Evolutionary conservation across 257 asterid species (phyloP).

Genomic region (Gardenia jasminoides): DNA sequence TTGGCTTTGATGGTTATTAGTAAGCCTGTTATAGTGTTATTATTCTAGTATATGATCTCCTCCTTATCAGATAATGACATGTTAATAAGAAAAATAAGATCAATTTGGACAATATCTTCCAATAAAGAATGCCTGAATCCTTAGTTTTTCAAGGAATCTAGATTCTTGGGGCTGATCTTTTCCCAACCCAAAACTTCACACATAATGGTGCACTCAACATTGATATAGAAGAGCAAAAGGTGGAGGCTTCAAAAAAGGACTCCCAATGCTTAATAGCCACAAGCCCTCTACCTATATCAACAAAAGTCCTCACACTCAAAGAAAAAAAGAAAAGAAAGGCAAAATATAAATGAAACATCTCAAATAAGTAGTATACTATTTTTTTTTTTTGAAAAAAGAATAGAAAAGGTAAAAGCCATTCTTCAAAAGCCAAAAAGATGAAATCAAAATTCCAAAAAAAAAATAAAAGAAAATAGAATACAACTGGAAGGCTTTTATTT

Average conservation of each 20-base stretch:
- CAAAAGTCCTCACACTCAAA: not conserved
- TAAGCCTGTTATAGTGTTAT: too few species aligned
- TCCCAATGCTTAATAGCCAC: not conserved
- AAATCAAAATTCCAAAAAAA: not conserved
- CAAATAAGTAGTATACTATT: too few species aligned
- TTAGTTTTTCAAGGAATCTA: not conserved
- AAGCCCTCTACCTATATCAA: not conserved
- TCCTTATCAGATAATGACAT: not conserved
- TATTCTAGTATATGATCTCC: not conserved
- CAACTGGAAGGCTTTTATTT: not conserved
- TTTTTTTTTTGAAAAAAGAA: too few species aligned
- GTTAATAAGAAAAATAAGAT: too few species aligned
- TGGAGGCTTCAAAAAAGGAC: not conserved
- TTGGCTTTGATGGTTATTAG: too few species aligned
- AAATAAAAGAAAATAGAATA: not conserved
- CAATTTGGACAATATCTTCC: too few species aligned
- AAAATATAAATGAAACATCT: not conserved
- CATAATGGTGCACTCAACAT: not conserved
- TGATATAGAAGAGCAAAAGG: constrained; percentile 1
- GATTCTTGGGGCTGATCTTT: not conserved
- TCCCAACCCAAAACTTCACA: not conserved
- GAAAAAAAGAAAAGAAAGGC: not conserved
- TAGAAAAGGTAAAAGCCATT: not conserved
- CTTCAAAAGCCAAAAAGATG: not conserved
- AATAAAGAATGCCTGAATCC: not conserved